Evolutionary conservation across 371 early-diverging fungal species (phyloP).

Genomic region (Actinomortierella wolfii): DNA sequence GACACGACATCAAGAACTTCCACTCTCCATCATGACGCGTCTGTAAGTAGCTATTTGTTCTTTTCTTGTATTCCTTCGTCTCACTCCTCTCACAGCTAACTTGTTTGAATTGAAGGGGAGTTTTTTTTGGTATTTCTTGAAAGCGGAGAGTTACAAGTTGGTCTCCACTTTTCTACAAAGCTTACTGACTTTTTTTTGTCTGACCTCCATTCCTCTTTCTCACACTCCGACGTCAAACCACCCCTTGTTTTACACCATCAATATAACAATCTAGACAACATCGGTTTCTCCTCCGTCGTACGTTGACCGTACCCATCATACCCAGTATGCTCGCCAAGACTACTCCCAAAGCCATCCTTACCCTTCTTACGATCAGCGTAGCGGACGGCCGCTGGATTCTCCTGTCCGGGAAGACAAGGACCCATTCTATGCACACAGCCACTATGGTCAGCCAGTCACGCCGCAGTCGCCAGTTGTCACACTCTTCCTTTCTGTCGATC

Average conservation of each 20-base stretch:
- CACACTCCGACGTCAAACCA: too few relatives aligned
- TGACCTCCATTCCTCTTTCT: too few relatives aligned
- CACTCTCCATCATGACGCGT: neutral
- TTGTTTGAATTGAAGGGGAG: too few relatives aligned
- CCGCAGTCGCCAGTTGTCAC: conserved; percentile 34
- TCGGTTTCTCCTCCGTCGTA: conserved; percentile 4
- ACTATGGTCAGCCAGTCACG: conserved; percentile 2
- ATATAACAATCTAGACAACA: neutral
- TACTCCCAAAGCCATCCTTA: neutral
- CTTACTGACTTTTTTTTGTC: too few relatives aligned
- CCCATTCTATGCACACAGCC: neutral
- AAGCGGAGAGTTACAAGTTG: too few relatives aligned
- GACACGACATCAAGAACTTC: neutral
- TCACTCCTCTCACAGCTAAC: neutral
- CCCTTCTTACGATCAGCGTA: neutral
- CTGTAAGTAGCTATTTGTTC: neutral
- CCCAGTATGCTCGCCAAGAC: conserved; percentile 1
- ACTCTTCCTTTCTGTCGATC: conserved; percentile 55
- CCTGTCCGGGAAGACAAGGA: neutral
- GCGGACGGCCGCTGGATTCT: too few relatives aligned
- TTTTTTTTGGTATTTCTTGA: too few relatives aligned
- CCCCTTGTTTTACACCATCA: neutral
- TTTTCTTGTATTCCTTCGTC: conserved; percentile 7
- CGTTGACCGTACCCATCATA: neutral
- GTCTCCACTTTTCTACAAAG: too few relatives aligned